phyloP scores from a whole-genome alignment of 805 yeast species.

The Wickerhamiella sorbophila region DNA sequence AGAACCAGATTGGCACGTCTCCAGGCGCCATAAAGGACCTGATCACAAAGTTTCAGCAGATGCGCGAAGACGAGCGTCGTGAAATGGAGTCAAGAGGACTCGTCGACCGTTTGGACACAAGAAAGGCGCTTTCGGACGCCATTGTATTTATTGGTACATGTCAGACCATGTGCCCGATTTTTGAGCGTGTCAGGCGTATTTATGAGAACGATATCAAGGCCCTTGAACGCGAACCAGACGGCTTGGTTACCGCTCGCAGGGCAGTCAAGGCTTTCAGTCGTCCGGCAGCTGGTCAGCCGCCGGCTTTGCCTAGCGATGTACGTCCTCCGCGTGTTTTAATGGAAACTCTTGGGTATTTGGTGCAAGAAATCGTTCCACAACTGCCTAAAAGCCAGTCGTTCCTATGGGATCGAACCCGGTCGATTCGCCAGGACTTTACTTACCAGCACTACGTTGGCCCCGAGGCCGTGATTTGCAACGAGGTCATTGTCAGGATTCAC shows the following conservation, averaged over 20 bases:
- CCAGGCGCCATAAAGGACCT: slow-evolving; percentile 49
- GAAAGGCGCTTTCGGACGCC: slow-evolving; percentile 78
- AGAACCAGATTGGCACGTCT: slow-evolving; percentile 30
- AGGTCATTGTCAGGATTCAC: slow-evolving; percentile 80
- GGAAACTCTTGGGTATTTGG: slow-evolving; percentile 54
- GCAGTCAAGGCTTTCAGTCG: slow-evolving; percentile 90
- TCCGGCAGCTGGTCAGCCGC: slow-evolving; percentile 98
- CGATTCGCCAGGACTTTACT: slow-evolving; percentile 92
- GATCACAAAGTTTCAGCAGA: slow-evolving; percentile 51
- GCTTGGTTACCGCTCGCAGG: slow-evolving; percentile 38
- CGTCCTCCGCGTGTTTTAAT: slow-evolving; percentile 73
- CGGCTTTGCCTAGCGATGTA: slow-evolving; percentile 94
- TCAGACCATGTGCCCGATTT: slow-evolving; percentile 86
- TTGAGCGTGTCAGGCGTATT: slow-evolving; percentile 77
- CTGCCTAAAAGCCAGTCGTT: slow-evolving; percentile 82
- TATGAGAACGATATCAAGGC: slow-evolving; percentile 74
- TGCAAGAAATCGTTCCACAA: slow-evolving; percentile 44
- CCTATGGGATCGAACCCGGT: slow-evolving; percentile 93
- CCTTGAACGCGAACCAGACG: slow-evolving; percentile 57
- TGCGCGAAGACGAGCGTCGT: slow-evolving; percentile 61
- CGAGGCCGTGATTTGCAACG: slow-evolving; percentile 88
- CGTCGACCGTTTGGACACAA: slow-evolving; percentile 75
- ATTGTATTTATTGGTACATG: slow-evolving; percentile 81
- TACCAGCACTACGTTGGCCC: slow-evolving; percentile 88
- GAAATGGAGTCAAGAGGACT: slow-evolving; percentile 68